Conservation (phyloP, 768 basidiomycete genomes). For the Mycena kentingensis region DNA sequence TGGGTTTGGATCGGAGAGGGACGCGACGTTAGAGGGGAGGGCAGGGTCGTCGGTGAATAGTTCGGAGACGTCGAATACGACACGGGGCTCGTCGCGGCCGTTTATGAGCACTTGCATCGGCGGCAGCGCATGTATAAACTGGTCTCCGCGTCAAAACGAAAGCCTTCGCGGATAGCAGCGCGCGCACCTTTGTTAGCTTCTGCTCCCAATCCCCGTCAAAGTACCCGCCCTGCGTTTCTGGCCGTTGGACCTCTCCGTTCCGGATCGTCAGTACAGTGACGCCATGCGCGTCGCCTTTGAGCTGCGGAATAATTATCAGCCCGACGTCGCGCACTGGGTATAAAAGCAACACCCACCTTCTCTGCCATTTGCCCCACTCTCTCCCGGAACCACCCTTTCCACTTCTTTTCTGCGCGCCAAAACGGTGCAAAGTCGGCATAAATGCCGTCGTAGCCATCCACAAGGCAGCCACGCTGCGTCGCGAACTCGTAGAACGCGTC, state of each 20-base stretch:
- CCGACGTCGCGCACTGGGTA: background rate
- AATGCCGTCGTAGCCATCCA: slow-evolving; percentile 9
- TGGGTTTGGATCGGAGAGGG: slow-evolving; percentile 4
- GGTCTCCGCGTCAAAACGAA: background rate
- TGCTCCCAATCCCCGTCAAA: slow-evolving; percentile 20
- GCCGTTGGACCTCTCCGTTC: slow-evolving; percentile 1
- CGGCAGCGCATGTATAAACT: slow-evolving; percentile 18
- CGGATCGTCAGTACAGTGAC: slow-evolving; percentile 7
- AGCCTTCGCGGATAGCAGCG: background rate
- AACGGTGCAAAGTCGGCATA: slow-evolving; percentile 18
- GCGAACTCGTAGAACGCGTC: slow-evolving; percentile 17
- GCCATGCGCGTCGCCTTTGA: background rate
- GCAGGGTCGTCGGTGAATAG: background rate
- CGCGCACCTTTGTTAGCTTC: slow-evolving; percentile 10
- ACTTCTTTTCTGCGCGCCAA: slow-evolving; percentile 1
- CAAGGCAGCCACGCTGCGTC: background rate
- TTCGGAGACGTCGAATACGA: slow-evolving; percentile 14
- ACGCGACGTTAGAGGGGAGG: background rate
- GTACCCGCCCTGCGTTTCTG: slow-evolving; percentile 10
- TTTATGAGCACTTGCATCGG: slow-evolving; percentile 18
- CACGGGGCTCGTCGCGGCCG: slow-evolving; percentile 24
- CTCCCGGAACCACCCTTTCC: slow-evolving; percentile 15
- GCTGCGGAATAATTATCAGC: background rate
- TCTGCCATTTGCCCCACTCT: slow-evolving; percentile 3
- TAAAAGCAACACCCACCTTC: slow-evolving; percentile 1